These are phyloP conservation scores for Paraurostyla sp. DNA, from an alignment of 73 alveolate species.

Conservation along the genomic window DNA sequence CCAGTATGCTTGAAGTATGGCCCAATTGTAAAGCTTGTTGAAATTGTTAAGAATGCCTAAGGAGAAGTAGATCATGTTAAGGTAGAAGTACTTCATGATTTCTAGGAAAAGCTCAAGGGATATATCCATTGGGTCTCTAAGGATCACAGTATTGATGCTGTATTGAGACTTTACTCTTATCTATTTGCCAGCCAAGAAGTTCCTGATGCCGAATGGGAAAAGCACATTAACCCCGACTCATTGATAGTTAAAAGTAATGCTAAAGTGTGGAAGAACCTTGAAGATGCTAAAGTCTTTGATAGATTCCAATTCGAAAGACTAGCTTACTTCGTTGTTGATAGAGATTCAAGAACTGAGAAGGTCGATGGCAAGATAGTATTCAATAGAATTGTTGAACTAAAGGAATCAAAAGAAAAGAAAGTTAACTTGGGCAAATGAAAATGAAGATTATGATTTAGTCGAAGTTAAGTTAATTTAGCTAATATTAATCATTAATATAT, in stretches of 20 bases:
- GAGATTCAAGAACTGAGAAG: slow-evolving; percentile 84
- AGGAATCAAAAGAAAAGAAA: slow-evolving; percentile 84
- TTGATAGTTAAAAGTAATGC: slow-evolving; percentile 84
- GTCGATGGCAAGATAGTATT: slow-evolving; percentile 73
- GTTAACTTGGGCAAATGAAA: slow-evolving; percentile 64
- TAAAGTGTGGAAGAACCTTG: slow-evolving; percentile 84
- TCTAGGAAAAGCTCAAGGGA: slow-evolving; percentile 92
- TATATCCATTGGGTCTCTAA: slow-evolving; percentile 97
- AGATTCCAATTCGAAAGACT: slow-evolving; percentile 97
- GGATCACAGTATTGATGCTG: slow-evolving; percentile 89
- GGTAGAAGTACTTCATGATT: slow-evolving; percentile 82
- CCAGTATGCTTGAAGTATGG: slow-evolving; percentile 95
- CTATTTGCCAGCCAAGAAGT: slow-evolving; percentile 87
- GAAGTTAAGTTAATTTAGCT: neutral
- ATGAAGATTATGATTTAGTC: too few species aligned
- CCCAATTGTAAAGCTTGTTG: slow-evolving; percentile 84
- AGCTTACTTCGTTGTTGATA: slow-evolving; percentile 97
- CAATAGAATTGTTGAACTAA: slow-evolving; percentile 87
- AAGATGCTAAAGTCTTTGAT: slow-evolving; percentile 84
- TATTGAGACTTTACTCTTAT: slow-evolving; percentile 92
- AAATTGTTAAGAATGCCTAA: slow-evolving; percentile 83
- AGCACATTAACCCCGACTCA: slow-evolving; percentile 93
- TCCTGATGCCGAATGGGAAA: slow-evolving; percentile 92
- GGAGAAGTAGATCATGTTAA: slow-evolving; percentile 83
- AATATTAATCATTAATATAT: neutral